Base-by-base conservation (phyloP, 768 basidiomycete species). In the Coprinopsis marcescibilis region DNA sequence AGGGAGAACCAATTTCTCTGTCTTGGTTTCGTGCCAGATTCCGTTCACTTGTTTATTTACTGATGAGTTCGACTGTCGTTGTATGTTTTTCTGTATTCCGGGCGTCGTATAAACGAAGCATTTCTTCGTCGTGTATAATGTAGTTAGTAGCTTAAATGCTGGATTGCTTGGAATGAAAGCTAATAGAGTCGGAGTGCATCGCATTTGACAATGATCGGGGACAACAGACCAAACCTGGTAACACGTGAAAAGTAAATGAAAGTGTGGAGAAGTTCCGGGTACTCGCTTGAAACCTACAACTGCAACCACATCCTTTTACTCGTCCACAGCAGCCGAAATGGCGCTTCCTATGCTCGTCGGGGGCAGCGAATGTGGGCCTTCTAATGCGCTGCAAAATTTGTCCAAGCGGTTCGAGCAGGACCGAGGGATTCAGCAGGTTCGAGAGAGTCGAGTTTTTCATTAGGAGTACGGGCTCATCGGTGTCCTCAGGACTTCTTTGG, bases 331-430 rank as follows among this genome's bases (percentile, higher is more conserved):
- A 25, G 15, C 39, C 49, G 25, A 34, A 21, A 90, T 92, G 89
- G 82, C 89, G 4, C 71, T 93, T 23, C 83, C 89, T 40, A 76
- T 88, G 73, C 82, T 94, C 15, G 80, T 75, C 17, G 79, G 76
- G 37, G 81, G 81, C 33, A 72, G 87, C 1, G 89, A 91, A 35
- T 95, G 91, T 54, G 92, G 92, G 0, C 90, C 92, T 4, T 77
- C 78, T 1, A 95, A 92, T 61, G 81, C 89, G 10, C 64, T 95
- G 14, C 87, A 89, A 57, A 78, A 75, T 13, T 77, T 95, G 4
- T 75, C 85, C 0, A 93, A 92, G 59, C 73, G 77, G 36, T 83
- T 91, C 52, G 87, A 89, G 53, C 73, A 77, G 35, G 90, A 93
- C 60, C 74, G 87, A 56, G 87, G 86, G 7, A 58, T 78, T 1